Evolutionary conservation across 2,329 filamentous ascomycete species (phyloP), one percentile per base, ranked within the genome.

Genomic region (Penicillium hesseltinei): DNA sequence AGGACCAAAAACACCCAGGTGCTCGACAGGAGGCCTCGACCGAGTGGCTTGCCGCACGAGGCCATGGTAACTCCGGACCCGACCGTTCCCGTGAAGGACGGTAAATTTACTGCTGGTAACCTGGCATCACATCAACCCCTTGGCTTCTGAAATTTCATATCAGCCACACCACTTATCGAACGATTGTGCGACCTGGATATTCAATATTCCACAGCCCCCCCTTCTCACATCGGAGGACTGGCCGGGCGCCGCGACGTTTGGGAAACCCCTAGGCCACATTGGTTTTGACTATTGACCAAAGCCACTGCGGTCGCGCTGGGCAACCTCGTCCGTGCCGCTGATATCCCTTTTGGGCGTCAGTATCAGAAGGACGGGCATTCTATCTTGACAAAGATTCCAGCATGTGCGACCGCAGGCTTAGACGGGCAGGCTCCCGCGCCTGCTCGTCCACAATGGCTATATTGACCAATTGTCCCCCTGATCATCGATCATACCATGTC

Each of bases 1-100:
- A 77, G 54, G 76, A 78, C 42, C 70, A 77, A 43, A 79, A 79
- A 60, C 71, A 71, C n/a, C 72, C 75, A 15, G 66, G 71, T 49
- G 71, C 73, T 5, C 64, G 66, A 56, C 72, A 72, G 54, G 73
- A 75, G 38, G 71, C 67, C 15, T 65, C 69, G 17, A 65, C 65
- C 17, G 70, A 74, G 55, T 73, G 71, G 71, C 64, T 72, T 36
- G 68, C 61, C 36, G 64, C 69, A 5, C 61, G 66, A 51, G 66
- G 62, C 17, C 66, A 70, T 36, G 70, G 70, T 8, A 65, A 75
- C 45, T 68, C 72, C 10, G 70, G 69, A 17, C 69, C 73, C 2
- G 72, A 76, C 56, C 67, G 68, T 54, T 71, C 71, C 0, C 65
- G 62, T 15, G 70, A 69, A 42, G 68, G 69, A 46, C 71, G 71